Evolutionary conservation across 2,329 filamentous ascomycete genomes (phyloP).

Genomic region (Akanthomyces muscarius): DNA sequence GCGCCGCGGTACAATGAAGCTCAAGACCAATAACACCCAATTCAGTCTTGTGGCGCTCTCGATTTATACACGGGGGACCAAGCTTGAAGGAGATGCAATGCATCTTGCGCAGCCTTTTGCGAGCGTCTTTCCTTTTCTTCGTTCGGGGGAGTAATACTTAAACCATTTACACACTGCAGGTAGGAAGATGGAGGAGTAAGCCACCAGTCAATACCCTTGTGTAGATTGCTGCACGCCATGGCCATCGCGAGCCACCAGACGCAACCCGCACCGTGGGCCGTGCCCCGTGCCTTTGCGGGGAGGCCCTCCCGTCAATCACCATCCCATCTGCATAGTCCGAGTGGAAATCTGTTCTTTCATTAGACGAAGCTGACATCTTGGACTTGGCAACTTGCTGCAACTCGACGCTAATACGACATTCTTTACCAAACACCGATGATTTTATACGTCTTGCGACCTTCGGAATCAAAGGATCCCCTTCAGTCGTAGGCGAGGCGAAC

Average conservation of each 20-base stretch:
- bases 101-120: neutral
- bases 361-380: neutral
- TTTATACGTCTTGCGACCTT: too few relatives aligned
- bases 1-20: neutral
- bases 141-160: neutral
- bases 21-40: too few relatives aligned
- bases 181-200: neutral
- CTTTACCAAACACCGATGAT: too few relatives aligned
- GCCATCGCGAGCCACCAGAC: neutral
- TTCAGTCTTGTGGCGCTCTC: neutral
- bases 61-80: neutral
- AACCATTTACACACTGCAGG: neutral
- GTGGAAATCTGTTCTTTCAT: neutral
- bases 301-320: neutral
- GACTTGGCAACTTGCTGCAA: neutral
- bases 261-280: constrained; percentile 6
- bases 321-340: neutral
- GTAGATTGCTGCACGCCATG: neutral
- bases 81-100: neutral
- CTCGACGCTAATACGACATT: neutral
- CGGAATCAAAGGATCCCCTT: too few relatives aligned
- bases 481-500: too few relatives aligned
- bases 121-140: neutral
- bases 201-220: neutral
- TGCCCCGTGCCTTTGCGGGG: constrained; percentile 10